Evolutionary conservation across 2,329 filamentous ascomycete species (phyloP), one percentile per base, ranked within the genome.

Genomic region (Gnomoniopsis smithogilvyi): DNA sequence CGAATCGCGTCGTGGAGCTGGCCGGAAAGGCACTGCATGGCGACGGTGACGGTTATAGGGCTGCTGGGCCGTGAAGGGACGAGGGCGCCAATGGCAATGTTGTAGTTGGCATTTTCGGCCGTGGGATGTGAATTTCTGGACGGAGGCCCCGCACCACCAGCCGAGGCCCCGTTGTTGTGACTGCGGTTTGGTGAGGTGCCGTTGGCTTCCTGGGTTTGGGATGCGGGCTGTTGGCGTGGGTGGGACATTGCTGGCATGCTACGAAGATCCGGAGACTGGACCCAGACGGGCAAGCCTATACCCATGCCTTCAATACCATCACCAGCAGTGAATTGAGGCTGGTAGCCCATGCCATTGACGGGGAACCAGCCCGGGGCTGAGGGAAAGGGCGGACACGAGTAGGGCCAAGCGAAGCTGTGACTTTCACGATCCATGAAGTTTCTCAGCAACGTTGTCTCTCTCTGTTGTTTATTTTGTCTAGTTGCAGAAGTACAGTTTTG

Each of bases 1-100:
- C 10, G 2, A 4, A 50, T 55, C 11, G 58, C 58, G 38, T 58
- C 54, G n/a, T n/a, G 17, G 30, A 62, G 51, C 1, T 54, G 54
- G 48, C 52, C 41, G 11, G 51, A 45, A 14, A 61, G 54, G 6
- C 53, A 41, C 24, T 61, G 54, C 4, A 58, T 15, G 24, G 49
- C 47, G 19, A 48, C 33, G 3, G 53, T 36, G 24, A 60, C 52
- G 43, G 50, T 50, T 14, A 43, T 52, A 7, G 56, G 57, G 38
- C 30, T 19, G 17, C 34, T n/a, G 38, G 30, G n/a, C 17, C 17
- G 43, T 22, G 52, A 36, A 24, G 43, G 22, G 36, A 46, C 4
- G 51, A 53, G 38, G 22, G 22, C 14, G 51, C 21, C 19, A 19
- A 21, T 51, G 48, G 15, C 7, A 17, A 10, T 43, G 38, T 19